These are phyloP conservation scores for Dactylis glomerata DNA, from an alignment of 176 grass and related monocot genomes.

Conservation along the genomic window DNA sequence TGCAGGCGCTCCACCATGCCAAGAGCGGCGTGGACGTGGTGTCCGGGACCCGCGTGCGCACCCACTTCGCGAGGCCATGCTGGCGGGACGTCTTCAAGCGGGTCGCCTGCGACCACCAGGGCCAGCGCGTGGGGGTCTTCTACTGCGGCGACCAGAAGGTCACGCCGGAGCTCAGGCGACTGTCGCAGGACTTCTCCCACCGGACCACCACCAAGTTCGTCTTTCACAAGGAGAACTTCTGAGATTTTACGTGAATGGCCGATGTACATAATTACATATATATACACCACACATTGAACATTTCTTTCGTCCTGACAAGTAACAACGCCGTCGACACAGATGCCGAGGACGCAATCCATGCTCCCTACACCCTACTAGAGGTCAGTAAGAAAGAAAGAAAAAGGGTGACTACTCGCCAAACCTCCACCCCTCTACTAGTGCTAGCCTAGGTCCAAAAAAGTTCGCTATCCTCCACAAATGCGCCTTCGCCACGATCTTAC, in stretches of 20 bases:
- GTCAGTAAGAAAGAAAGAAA: too few relatives aligned
- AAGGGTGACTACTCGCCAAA: too few relatives aligned
- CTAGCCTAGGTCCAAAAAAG: too few relatives aligned
- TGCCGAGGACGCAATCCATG: too few relatives aligned
- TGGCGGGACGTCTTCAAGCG: conserved; percentile 91
- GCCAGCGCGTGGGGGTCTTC: conserved; percentile 75
- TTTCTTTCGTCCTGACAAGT: too few relatives aligned
- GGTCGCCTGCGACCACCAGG: conserved; percentile 56
- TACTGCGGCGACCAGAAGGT: conserved; percentile 81
- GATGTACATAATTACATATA: background rate
- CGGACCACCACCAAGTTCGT: conserved; percentile 88
- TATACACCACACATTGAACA: too few relatives aligned
- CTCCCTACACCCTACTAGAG: too few relatives aligned
- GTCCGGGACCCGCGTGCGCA: conserved; percentile 74
- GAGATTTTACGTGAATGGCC: background rate
- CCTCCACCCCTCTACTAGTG: too few relatives aligned
- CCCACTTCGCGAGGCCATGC: conserved; percentile 77
- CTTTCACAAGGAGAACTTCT: conserved; percentile 99
- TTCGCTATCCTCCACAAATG: too few relatives aligned
- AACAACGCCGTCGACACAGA: too few relatives aligned
- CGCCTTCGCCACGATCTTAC: too few relatives aligned
- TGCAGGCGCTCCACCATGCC: conserved; percentile 87
- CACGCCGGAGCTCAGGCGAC: conserved; percentile 55
- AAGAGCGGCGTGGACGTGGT: conserved; percentile 93
- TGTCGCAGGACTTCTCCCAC: conserved; percentile 78